Base-by-base conservation (phyloP, 169 alveolate species). In the Eimeria mitis region DNA sequence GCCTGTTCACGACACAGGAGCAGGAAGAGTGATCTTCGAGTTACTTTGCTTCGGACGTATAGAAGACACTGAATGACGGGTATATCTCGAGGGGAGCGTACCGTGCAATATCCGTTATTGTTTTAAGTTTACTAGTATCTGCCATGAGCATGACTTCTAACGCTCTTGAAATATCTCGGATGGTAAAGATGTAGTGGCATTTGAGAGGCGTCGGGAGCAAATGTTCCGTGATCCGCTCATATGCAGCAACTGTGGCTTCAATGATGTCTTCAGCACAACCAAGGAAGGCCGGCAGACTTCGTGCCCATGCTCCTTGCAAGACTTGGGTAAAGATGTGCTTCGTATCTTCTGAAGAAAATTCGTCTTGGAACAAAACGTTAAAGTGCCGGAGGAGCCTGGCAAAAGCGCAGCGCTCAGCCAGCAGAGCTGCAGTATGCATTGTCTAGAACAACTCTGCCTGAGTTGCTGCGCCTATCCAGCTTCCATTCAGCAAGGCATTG, bases 131-230 rank as follows among this genome's bases (percentile, higher is more conserved):
- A 98, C 76, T 98, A 99, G 87, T 97, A 95, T 90, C 98, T 98
- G 92, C 99, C 98, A 71, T 97, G 94, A 37, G 98, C 98, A 94
- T 99, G 98, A 97, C 98, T 98, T 89, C 98, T 99, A 34, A 98
- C 99, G 88, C 99, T 94, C 98, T 98, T 25, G 99, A 94, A 95
- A 99, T 98, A 91, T 99, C 99, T 89, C 99, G 98, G 83, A 98
- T 95, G 94, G 98, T 98, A 96, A 99, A 99, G 1, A 98, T 97
- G 97, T 99, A 99, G 96, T 99, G 99, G 95, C 98, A 97, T 97
- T 99, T 99, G 85, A 97, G 96, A 4, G 99, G 99, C 16, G 99
- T 99, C 19, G 99, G 99, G 70, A 98, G 96, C 96, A 99, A 97
- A 95, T 98, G 98, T 19, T 94, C 98, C 89, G 96, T 97, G 73